A percentile compares a stretch with the other conserved stretches of the same genome.
These are phyloP conservation scores for Diaporthe eres DNA, from an alignment of 2,329 filamentous ascomycete species.

Conservation along the genomic window DNA sequence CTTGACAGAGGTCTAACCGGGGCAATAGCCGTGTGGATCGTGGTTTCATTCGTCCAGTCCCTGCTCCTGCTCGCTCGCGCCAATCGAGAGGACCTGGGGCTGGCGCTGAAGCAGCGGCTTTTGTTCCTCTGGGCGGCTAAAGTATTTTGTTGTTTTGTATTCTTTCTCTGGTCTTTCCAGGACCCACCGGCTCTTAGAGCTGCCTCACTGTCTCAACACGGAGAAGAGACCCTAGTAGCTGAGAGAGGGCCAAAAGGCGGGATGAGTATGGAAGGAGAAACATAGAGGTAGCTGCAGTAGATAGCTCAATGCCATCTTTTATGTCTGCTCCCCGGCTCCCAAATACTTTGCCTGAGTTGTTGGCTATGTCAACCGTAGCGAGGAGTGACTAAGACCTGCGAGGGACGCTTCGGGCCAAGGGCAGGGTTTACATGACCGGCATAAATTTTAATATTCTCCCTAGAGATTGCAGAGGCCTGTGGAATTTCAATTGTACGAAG, in stretches of 20 bases:
- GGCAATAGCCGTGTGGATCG: background rate
- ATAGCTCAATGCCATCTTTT: background rate
- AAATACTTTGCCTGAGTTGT: background rate
- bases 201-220: background rate
- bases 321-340: background rate
- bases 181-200: background rate
- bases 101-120: background rate
- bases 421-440: too few species aligned
- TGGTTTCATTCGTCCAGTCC: background rate
- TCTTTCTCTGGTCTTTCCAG: background rate
- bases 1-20: background rate
- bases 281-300: background rate
- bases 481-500: too few species aligned
- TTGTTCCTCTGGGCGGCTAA: background rate
- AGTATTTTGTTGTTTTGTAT: background rate
- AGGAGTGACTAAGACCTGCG: background rate
- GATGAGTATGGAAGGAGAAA: background rate
- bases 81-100: background rate
- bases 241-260: background rate
- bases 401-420: background rate
- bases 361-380: background rate
- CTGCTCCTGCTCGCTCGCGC: background rate
- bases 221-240: background rate
- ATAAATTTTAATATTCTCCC: too few species aligned
- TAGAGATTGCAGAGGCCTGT: too few species aligned